Base-by-base conservation (phyloP, 2,329 filamentous ascomycete species). In the Chaetomium strumarium region DNA sequence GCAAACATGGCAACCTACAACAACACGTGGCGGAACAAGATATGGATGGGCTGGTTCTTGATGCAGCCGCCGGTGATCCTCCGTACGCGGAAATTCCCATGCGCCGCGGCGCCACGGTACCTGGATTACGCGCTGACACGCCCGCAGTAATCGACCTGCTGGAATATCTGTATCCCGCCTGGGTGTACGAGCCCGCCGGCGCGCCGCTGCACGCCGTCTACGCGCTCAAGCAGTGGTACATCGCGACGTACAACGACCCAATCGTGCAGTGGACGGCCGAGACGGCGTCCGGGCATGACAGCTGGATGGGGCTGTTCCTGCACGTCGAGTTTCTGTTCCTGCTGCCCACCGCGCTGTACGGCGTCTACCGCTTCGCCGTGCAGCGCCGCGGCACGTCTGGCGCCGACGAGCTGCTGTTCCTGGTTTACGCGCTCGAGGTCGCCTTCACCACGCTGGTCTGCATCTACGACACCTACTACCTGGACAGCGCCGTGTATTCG, bases 291-390 rank as follows among this genome's bases (percentile, higher is more conserved):
- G 63, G 62, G 19, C 64, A 64, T 31, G 62, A 70, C 34, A 69
- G 70, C 53, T 83, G 78, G 76, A 78, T 81, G 67, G 66, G 68
- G 11, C 65, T 75, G 46, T 76, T 78, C 60, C 67, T 78, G 46
- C 70, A 71, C 59, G 58, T 81, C 46, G 79, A 83, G 68, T 63
- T 73, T 1, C 50, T 72, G 41, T 72, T 76, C 53, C 72, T 79
- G 60, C 67, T 81, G 5, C 79, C 79, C 2, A 70, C 77, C 1
- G 72, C 71, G 5, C 53, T 70, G 7, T 81, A 77, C 64, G 72
- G 78, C 19, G 66, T 76, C 14, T 68, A 63, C 56, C 66, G 64
- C 8, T 67, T 81, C 10, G 62, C 62, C 1, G 42, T 63, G 24
- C 46, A 57, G 55, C 53, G 53, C 34, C 47, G 47, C 51, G 60